Evolutionary conservation across 192 early-diverging fungal species (phyloP), one percentile per base, ranked within the genome.

Genomic region (Pilobolus umbonatus): DNA sequence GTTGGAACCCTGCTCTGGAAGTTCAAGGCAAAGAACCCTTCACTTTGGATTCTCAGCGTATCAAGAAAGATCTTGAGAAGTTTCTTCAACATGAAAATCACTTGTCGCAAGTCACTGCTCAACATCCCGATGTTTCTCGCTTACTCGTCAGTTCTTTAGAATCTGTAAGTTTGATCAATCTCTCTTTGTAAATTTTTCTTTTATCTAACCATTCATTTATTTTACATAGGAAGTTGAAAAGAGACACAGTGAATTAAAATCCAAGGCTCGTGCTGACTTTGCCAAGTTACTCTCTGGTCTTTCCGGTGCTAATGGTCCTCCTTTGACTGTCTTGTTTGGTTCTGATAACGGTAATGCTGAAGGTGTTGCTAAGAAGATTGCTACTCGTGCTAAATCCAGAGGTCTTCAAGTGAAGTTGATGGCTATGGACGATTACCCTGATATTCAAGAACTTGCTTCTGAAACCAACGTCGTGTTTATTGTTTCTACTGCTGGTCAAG

Each of bases 331-430:
- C 30, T 74, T 96, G 30, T 98, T 84, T 65, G 93, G 93, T 47
- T 95, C 92, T 25, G 95, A 98, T 71, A 85, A 84, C 59, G 90
- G 91, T 51, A 93, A 92, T 71, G 94, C 81, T 34, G 91, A 93
- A 73, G 80, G 76, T 29, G 66, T 89, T 0, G 89, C 91, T 25
- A 91, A 90, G 75, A 87, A 89, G 52, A 62, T 98, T 35, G 88
- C 84, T 29, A 78, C 84, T 30, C 83, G 89, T 55, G 95, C 87
- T 28, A 88, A 87, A 69, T 81, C 90, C n/a, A 85, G 90, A 55
- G 89, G 89, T 25, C 79, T 98, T 72, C 76, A 81, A 39, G 85
- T 86, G 34, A 82, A 80, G 42, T 77, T 87, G 51, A 69, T 86
- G 74, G 79, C 86, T 31, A 89, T 93, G 86, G 94, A 96, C 60